Percentiles rank a stretch among this genome's conserved stretches.
These are phyloP conservation scores for Yamadazyma tumulicola DNA, from an alignment of 805 yeast genomes.

Conservation along the genomic window DNA sequence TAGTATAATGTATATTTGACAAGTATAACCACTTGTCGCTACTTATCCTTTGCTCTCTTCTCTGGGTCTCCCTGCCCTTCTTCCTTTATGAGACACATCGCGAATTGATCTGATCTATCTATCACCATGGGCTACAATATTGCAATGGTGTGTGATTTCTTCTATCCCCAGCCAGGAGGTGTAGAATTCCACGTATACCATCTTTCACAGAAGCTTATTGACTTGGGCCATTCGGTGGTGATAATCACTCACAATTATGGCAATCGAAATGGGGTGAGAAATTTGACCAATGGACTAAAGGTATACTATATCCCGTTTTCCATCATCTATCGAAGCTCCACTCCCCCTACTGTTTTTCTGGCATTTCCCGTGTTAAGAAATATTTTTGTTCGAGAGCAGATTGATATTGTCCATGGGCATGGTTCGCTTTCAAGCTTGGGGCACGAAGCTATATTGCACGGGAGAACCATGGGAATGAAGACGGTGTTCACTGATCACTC, in stretches of 20 bases:
- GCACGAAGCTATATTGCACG: slow-evolving; percentile 90
- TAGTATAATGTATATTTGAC: background rate
- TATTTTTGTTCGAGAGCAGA: slow-evolving; percentile 78
- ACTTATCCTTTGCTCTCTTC: no score
- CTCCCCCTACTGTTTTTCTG: slow-evolving; percentile 86
- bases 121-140: slow-evolving; percentile 7
- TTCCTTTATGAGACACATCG: background rate
- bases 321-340: slow-evolving; percentile 76
- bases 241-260: slow-evolving; percentile 89
- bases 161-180: slow-evolving; percentile 98
- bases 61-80: no score
- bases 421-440: slow-evolving; percentile 85
- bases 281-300: slow-evolving; percentile 83
- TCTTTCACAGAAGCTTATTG: slow-evolving; percentile 75
- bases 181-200: slow-evolving; percentile 95
- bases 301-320: slow-evolving; percentile 86
- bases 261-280: slow-evolving; percentile 76
- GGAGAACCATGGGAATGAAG: slow-evolving; percentile 83
- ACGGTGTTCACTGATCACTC: slow-evolving; percentile 97
- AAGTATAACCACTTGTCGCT: no score
- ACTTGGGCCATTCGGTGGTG: slow-evolving; percentile 79
- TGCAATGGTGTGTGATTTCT: slow-evolving; percentile 91
- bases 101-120: background rate
- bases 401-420: slow-evolving; percentile 92
- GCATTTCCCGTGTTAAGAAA: slow-evolving; percentile 83